Percentiles rank a stretch among this genome's conserved stretches.
phyloP scores from a whole-genome alignment of 225 moss, liverwort and hornwort genomes.

The Sphagnum tenellum region DNA sequence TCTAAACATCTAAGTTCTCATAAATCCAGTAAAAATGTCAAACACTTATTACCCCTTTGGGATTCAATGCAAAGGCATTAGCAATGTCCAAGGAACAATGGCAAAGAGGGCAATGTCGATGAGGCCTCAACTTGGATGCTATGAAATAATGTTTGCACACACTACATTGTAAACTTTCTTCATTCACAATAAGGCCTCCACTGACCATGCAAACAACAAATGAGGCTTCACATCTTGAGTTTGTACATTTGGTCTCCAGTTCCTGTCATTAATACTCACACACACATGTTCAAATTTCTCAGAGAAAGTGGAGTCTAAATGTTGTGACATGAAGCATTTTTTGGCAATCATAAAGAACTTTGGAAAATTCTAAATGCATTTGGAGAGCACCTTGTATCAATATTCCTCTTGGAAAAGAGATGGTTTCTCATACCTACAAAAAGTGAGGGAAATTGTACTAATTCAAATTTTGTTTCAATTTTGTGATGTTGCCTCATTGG shows the following conservation, averaged over 20 bases:
- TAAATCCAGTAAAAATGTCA: no score
- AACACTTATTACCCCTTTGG: background rate
- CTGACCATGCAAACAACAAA: conserved; percentile 69
- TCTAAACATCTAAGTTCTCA: no score
- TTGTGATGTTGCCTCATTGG: no score
- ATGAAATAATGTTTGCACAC: conserved; percentile 61
- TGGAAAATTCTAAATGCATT: no score
- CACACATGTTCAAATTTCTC: background rate
- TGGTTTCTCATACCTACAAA: background rate
- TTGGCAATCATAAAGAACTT: no score
- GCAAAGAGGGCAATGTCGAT: conserved; percentile 61
- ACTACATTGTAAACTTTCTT: conserved; percentile 41
- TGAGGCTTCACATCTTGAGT: conserved; percentile 24
- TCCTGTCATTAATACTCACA: conserved; percentile 22
- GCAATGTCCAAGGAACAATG: conserved; percentile 20
- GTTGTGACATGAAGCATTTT: no score
- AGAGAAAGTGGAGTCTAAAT: background rate
- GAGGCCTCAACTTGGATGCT: conserved; percentile 24
- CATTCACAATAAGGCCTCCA: conserved; percentile 55
- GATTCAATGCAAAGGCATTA: background rate
- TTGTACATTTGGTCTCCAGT: conserved; percentile 50
- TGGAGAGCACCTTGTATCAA: no score
- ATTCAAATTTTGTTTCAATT: background rate
- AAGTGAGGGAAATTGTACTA: background rate
- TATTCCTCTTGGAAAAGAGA: background rate